Percentiles rank a stretch among this genome's conserved stretches.
Evolutionary conservation across 331 rosid species (phyloP).

Genomic region (Arachis monticola): DNA sequence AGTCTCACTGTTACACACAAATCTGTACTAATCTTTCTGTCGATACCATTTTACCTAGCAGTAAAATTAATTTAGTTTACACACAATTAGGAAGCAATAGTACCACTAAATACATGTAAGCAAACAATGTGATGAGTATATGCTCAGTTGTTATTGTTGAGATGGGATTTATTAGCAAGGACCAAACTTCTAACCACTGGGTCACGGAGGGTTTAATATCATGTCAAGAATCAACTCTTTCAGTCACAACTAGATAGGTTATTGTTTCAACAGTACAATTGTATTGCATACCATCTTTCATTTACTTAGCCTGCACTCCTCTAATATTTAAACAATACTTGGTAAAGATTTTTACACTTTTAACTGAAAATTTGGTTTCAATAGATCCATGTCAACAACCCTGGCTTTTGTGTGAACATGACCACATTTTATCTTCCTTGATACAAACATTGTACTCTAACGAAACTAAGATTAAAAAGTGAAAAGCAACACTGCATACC

Average conservation of each 20-base stretch:
- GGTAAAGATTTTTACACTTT: neutral
- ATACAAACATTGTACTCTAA: neutral
- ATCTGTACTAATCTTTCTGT: neutral
- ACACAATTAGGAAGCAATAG: neutral
- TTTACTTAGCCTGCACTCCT: constrained; percentile 6
- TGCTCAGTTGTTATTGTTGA: neutral
- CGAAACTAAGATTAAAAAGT: neutral
- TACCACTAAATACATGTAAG: neutral
- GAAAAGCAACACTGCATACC: constrained; percentile 29
- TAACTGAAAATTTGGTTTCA: neutral
- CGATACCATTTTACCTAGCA: neutral
- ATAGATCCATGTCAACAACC: constrained; percentile 13
- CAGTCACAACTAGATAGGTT: neutral
- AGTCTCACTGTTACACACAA: neutral
- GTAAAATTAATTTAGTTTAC: neutral
- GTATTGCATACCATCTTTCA: neutral
- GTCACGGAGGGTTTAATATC: neutral
- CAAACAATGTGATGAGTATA: neutral
- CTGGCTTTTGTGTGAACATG: neutral
- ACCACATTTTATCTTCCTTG: constrained; percentile 21
- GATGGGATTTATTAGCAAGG: neutral
- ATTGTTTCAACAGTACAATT: neutral
- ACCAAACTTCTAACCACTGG: neutral
- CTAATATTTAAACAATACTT: neutral
- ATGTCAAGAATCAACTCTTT: constrained; percentile 13